A percentile compares a stretch with the other conserved stretches of the same genome.
phyloP scores from a whole-genome alignment of 2,329 filamentous ascomycete genomes.

The Torrubiella hemipterigena region DNA sequence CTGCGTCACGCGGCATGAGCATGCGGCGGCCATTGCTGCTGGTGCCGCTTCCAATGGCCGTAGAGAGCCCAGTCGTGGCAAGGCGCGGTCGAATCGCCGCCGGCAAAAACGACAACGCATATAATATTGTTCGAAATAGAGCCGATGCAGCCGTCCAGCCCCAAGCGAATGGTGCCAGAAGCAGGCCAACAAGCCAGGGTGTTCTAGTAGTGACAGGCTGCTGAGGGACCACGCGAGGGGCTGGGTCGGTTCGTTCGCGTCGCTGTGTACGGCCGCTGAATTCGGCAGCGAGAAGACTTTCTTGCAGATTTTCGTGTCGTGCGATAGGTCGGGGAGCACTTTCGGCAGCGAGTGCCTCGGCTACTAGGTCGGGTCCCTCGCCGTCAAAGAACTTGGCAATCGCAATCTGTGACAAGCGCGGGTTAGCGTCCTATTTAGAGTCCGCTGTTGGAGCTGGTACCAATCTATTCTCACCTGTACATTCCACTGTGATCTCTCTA shows the following conservation, averaged over 20 bases:
- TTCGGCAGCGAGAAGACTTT: constrained; percentile 33
- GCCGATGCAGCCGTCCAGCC: constrained; percentile 61
- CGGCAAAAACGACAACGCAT: constrained; percentile 71
- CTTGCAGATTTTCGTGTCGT: constrained; percentile 64
- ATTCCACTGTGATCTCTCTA: constrained; percentile 90
- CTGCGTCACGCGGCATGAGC: constrained; percentile 75
- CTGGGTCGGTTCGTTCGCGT: constrained; percentile 42
- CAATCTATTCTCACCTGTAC: constrained; percentile 50
- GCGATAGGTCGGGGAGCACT: constrained; percentile 49
- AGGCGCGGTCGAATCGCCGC: constrained; percentile 44
- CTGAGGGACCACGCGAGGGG: constrained; percentile 75
- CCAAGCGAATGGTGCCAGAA: constrained; percentile 73
- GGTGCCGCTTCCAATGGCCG: constrained; percentile 45
- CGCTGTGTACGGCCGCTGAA: constrained; percentile 12
- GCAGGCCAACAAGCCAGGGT: constrained; percentile 62
- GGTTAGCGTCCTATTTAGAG: not conserved
- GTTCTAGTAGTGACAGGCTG: constrained; percentile 56
- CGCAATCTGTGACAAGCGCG: constrained; percentile 62
- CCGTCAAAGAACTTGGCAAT: constrained; percentile 98
- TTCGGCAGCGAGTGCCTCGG: constrained; percentile 59
- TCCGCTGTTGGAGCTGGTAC: no score
- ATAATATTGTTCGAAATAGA: constrained; percentile 60
- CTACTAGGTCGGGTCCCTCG: constrained; percentile 70
- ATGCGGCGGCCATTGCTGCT: constrained; percentile 62
- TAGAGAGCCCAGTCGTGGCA: constrained; percentile 39